A percentile compares a stretch with the other conserved stretches of the same genome.
Evolutionary conservation across 2,329 filamentous ascomycete species (phyloP).

Genomic region (Hymenoscyphus fructigenus): DNA sequence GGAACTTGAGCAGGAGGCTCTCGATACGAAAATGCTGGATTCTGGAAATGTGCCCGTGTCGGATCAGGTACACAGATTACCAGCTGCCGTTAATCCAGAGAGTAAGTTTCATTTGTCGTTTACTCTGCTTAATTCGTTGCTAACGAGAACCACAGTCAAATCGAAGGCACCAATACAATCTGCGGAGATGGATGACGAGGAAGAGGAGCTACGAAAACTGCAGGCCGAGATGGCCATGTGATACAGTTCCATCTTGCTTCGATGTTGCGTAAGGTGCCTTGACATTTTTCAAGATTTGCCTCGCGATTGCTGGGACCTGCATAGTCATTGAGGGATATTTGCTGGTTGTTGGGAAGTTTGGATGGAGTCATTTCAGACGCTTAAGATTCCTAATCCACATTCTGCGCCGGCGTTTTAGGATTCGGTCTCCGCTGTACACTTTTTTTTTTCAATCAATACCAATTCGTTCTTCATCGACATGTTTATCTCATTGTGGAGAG

Average conservation of each 20-base stretch:
- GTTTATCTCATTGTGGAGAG: slow-evolving; percentile 2
- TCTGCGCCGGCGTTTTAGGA: slow-evolving; percentile 32
- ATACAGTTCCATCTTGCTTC: slow-evolving; percentile 20
- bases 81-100: slow-evolving; percentile 70
- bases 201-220: slow-evolving; percentile 88
- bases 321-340: slow-evolving; percentile 24
- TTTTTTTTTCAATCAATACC: slow-evolving; percentile 24
- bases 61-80: slow-evolving; percentile 75
- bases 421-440: slow-evolving; percentile 26
- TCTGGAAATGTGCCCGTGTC: slow-evolving; percentile 81
- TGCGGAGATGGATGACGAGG: slow-evolving; percentile 84
- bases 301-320: slow-evolving; percentile 29
- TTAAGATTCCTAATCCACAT: slow-evolving; percentile 23
- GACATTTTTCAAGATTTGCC: slow-evolving; percentile 21
- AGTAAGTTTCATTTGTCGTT: slow-evolving; percentile 55
- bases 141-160: slow-evolving; percentile 44
- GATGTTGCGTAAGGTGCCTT: slow-evolving; percentile 19
- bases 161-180: slow-evolving; percentile 47
- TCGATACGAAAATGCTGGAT: slow-evolving; percentile 92
- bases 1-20: slow-evolving; percentile 81
- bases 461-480: slow-evolving; percentile 9
- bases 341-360: slow-evolving; percentile 22
- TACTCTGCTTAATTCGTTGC: slow-evolving; percentile 14
- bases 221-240: slow-evolving; percentile 98
- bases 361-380: slow-evolving; percentile 16